Conservation (phyloP, 306 rosid genomes). For the Argentina anserina region DNA sequence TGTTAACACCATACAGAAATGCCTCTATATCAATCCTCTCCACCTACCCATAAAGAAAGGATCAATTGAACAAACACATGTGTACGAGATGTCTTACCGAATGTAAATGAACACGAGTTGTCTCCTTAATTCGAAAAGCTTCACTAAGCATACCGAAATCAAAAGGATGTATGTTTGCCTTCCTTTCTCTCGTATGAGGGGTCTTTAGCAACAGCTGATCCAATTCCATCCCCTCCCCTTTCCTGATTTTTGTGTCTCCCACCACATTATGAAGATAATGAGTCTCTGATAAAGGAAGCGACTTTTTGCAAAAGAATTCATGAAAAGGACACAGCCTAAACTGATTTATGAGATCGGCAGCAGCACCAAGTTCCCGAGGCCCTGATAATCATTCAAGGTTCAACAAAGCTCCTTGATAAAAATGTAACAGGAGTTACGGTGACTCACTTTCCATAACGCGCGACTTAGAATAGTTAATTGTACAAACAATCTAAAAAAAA, state of each 20-base stretch:
- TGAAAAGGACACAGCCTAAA: slow-evolving; percentile 30
- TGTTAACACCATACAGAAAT: slow-evolving; percentile 9
- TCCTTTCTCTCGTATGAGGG: slow-evolving; percentile 9
- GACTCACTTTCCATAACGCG: neutral
- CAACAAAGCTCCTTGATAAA: neutral
- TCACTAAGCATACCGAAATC: slow-evolving; percentile 20
- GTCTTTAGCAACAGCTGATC: slow-evolving; percentile 26
- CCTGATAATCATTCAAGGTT: slow-evolving; percentile 16
- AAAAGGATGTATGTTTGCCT: slow-evolving; percentile 18
- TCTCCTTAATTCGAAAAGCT: slow-evolving; percentile 30
- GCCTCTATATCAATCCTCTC: neutral
- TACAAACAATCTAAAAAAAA: neutral
- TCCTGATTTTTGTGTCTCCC: slow-evolving; percentile 34
- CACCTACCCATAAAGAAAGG: neutral
- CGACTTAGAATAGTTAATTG: neutral
- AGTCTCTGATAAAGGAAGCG: slow-evolving; percentile 32
- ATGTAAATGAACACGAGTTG: slow-evolving; percentile 23
- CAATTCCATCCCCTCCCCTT: slow-evolving; percentile 38
- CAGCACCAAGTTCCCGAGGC: slow-evolving; percentile 34
- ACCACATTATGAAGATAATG: slow-evolving; percentile 35
- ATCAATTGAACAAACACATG: neutral
- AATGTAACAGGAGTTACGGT: neutral
- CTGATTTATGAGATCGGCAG: slow-evolving; percentile 29
- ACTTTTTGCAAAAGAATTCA: slow-evolving; percentile 29
- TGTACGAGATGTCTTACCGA: slow-evolving; percentile 23